Evolutionary conservation across 192 early-diverging fungal species (phyloP), one percentile per base, ranked within the genome.

Genomic region (Podila horticola): DNA sequence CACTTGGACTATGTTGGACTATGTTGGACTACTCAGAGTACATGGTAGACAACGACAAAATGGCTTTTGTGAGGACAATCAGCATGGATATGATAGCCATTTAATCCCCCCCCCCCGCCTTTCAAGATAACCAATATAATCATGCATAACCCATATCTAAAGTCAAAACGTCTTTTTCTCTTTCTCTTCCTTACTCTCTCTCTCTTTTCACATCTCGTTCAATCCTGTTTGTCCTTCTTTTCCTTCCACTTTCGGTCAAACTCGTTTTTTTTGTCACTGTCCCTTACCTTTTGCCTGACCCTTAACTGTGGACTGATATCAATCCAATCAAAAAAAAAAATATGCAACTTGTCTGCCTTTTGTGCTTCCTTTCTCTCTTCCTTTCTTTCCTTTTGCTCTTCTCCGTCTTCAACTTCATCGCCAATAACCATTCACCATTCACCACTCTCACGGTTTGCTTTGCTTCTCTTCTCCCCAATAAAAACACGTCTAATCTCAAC

Each of bases 281-380:
- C 33, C 34, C 34, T 10, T 36, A 36, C 34, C 8, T 36, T 36
- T 36, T 10, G 33, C 17, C 49, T 45, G 48, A 38, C 48, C 49
- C 64, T 66, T 66, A 51, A 38, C 64, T 51, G 28, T 66, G 20
- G 28, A 74, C 72, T 74, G 24, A 67, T 58, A 24, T 57, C 66
- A 52, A 66, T 61, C 48, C 59, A 55, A 62, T 17, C 65, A 67
- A 67, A 29, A 26, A 0, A 26, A 0, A 8, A 60, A 5, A 8
- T 41, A 19, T 8, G 7, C 34, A 24, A 22, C 7, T 33, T 55
- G 2, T 34, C 33, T 12, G 1, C 30, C 31, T 24, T n/a, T 34
- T 57, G 10, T n/a, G 51, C 34, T 30, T 41, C 26, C 50, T 24
- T 33, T 29, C 36, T 48, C 9, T 58, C 30, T 38, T 60, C n/a